A percentile compares a stretch with the other conserved stretches of the same genome.
phyloP scores from a whole-genome alignment of 176 grass and related monocot genomes.

The Cymbopogon citratus region DNA sequence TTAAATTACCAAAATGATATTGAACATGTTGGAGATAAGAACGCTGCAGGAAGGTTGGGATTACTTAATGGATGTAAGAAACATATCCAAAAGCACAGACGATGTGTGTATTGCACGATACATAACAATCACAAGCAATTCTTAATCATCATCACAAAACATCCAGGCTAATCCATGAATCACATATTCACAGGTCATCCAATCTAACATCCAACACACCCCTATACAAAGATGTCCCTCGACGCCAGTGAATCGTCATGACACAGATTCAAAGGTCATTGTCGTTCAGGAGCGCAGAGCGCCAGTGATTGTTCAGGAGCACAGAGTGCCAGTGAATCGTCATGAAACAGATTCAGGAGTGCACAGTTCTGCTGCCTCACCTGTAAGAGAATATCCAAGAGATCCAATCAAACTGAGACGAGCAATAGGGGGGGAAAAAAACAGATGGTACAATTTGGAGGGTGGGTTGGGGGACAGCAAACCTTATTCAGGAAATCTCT shows the following conservation, averaged over 20 bases:
- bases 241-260: background rate
- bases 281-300: no score
- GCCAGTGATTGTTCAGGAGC: no score
- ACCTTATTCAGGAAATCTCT: conserved; percentile 44
- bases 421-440: background rate
- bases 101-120: background rate
- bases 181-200: background rate
- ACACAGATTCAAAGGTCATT: background rate
- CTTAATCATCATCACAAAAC: background rate
- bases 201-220: conserved; percentile 6
- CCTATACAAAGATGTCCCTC: conserved; percentile 25
- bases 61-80: background rate
- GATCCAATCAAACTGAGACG: conserved; percentile 4
- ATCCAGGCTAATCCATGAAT: background rate
- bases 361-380: conserved; percentile 28
- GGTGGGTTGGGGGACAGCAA: background rate
- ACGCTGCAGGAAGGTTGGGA: background rate
- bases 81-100: background rate
- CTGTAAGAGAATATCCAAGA: conserved; percentile 23
- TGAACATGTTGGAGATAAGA: background rate
- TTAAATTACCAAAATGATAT: background rate
- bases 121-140: background rate
- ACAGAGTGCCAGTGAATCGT: background rate
- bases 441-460: background rate
- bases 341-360: background rate